A percentile compares a stretch with the other conserved stretches of the same genome.
Evolutionary conservation across 768 basidiomycete species (phyloP).

Genomic region (Tulasnella sp.): DNA sequence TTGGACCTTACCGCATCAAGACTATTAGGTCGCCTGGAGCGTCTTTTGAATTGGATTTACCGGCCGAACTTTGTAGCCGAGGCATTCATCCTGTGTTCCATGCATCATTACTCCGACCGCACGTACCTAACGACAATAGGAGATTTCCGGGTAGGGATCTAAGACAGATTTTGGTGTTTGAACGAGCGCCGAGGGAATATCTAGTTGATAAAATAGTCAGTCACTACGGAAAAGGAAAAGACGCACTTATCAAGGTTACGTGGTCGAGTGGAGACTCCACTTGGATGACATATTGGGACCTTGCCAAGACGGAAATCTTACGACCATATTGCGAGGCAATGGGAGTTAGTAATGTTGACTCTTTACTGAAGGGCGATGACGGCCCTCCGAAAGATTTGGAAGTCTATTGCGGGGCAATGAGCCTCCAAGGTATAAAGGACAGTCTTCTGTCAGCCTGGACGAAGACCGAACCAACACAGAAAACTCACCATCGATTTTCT

Average conservation of each 20-base stretch:
- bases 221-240: slow-evolving; percentile 36
- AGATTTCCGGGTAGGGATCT: slow-evolving; percentile 41
- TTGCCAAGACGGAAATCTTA: slow-evolving; percentile 34
- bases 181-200: slow-evolving; percentile 36
- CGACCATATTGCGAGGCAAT: slow-evolving; percentile 38
- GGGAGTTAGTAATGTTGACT: slow-evolving; percentile 31
- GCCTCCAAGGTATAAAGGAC: neutral
- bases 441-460: neutral
- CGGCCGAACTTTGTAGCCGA: slow-evolving; percentile 33
- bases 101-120: slow-evolving; percentile 36
- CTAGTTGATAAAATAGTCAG: slow-evolving; percentile 35
- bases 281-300: slow-evolving; percentile 39
- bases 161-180: slow-evolving; percentile 34
- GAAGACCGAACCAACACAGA: neutral
- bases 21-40: slow-evolving; percentile 29
- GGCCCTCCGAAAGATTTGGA: neutral
- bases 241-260: slow-evolving; percentile 38
- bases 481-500: too few relatives aligned
- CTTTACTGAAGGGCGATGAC: neutral
- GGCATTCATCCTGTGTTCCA: slow-evolving; percentile 43
- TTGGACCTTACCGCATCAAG: slow-evolving; percentile 40
- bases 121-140: slow-evolving; percentile 40
- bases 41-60: slow-evolving; percentile 36
- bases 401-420: neutral
- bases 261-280: slow-evolving; percentile 41